A percentile compares a stretch with the other conserved stretches of the same genome.
These are phyloP conservation scores for Pythium angustatum DNA, from an alignment of 352 stramenopile species.

Conservation along the genomic window DNA sequence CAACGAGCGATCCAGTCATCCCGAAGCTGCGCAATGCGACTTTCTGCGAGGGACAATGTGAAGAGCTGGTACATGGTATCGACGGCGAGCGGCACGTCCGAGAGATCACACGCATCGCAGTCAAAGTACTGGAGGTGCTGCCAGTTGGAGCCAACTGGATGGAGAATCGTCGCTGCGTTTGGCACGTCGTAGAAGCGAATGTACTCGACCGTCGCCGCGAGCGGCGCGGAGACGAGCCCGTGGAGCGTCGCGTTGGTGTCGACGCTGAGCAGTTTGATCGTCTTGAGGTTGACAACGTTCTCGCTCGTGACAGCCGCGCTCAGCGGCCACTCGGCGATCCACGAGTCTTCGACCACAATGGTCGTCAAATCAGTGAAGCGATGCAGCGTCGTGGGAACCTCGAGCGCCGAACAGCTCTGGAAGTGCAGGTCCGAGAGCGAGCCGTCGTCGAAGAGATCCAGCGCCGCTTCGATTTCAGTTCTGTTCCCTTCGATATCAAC, in stretches of 20 bases:
- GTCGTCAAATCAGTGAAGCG: conserved; percentile 1
- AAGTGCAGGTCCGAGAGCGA: conserved; percentile 13
- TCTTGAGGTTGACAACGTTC: not conserved
- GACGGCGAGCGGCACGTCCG: conserved; percentile 5
- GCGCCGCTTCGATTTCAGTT: not conserved
- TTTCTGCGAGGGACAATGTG: conserved; percentile 7
- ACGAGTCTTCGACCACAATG: conserved; percentile 8
- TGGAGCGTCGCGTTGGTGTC: conserved; percentile 8
- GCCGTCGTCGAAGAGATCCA: conserved; percentile 14
- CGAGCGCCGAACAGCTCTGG: not conserved
- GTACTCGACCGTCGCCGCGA: conserved; percentile 12
- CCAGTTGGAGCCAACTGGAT: conserved; percentile 13
- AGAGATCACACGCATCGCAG: conserved; percentile 10
- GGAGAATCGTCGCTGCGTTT: conserved; percentile 6
- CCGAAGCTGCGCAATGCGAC: not conserved
- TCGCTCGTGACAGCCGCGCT: not conserved
- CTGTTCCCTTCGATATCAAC: not conserved
- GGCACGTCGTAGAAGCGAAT: conserved; percentile 14
- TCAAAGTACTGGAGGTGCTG: conserved; percentile 20
- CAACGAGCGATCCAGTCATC: conserved; percentile 12
- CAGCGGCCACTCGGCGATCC: conserved; percentile 4
- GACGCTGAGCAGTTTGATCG: conserved; percentile 10
- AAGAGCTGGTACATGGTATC: conserved; percentile 14
- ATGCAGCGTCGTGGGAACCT: not conserved
- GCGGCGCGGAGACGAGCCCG: not conserved